A percentile compares a stretch with the other conserved stretches of the same genome.
Conservation (phyloP, 352 stramenopile genomes). For the Pythium aphanidermatum region DNA sequence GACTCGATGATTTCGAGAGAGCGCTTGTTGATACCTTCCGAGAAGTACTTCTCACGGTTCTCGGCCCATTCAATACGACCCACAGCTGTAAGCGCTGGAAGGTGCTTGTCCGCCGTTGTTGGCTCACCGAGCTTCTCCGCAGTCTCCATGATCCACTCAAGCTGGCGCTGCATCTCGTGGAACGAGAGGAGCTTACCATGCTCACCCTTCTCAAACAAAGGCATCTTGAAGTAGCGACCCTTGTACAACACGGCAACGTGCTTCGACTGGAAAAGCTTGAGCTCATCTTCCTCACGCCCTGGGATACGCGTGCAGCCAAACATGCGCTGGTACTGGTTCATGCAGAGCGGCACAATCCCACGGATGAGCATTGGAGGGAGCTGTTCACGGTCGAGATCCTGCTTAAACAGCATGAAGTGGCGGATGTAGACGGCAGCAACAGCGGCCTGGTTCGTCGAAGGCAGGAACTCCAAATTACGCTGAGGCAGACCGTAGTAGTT, state of each 20-base stretch:
- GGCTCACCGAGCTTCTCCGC: slow-evolving; percentile 29
- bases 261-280: slow-evolving; percentile 79
- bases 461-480: slow-evolving; percentile 52
- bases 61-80: slow-evolving; percentile 86
- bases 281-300: slow-evolving; percentile 72
- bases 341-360: slow-evolving; percentile 85
- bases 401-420: slow-evolving; percentile 85
- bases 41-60: slow-evolving; percentile 86
- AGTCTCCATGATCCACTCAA: slow-evolving; percentile 62
- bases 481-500: slow-evolving; percentile 88
- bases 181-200: slow-evolving; percentile 68
- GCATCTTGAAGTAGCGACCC: slow-evolving; percentile 87
- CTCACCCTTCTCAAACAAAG: slow-evolving; percentile 74
- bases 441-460: slow-evolving; percentile 53
- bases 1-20: slow-evolving; percentile 74
- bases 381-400: slow-evolving; percentile 79
- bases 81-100: slow-evolving; percentile 75
- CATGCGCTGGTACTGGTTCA: slow-evolving; percentile 88
- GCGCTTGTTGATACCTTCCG: slow-evolving; percentile 83
- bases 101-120: slow-evolving; percentile 36
- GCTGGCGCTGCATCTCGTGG: slow-evolving; percentile 72
- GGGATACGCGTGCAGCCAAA: slow-evolving; percentile 88
- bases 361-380: slow-evolving; percentile 77
- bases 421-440: slow-evolving; percentile 64
- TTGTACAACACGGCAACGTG: slow-evolving; percentile 85